Conservation (phyloP, 805 yeast genomes). For the Trichomonascus vanleenenianus region DNA sequence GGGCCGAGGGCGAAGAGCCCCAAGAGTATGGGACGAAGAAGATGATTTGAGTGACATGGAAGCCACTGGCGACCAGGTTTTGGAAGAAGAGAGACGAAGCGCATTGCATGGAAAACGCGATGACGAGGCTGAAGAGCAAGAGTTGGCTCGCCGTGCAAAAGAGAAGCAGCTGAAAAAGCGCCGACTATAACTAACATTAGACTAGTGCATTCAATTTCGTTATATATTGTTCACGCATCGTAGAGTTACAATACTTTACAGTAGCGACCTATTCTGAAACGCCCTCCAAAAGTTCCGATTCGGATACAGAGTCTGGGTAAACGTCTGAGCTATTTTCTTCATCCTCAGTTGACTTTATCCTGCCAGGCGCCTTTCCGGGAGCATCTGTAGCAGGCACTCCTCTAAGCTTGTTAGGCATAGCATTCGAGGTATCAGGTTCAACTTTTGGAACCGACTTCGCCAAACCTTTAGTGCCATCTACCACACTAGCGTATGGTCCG, state of each 20-base stretch:
- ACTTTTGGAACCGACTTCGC: too few species aligned
- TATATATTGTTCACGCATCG: background rate
- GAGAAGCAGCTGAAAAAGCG: slow-evolving; percentile 14
- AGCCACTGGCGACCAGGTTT: slow-evolving; percentile 83
- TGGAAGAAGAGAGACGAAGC: slow-evolving; percentile 73
- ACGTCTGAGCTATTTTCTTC: slow-evolving; percentile 7
- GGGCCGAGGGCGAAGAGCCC: slow-evolving; percentile 52
- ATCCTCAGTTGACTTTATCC: too few species aligned
- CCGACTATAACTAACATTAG: slow-evolving; percentile 22
- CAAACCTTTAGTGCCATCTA: too few species aligned
- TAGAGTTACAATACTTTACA: background rate
- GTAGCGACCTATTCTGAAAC: slow-evolving; percentile 2
- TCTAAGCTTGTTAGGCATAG: too few species aligned
- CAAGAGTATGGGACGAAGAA: slow-evolving; percentile 32
- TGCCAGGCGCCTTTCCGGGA: too few species aligned
- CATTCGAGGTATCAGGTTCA: too few species aligned
- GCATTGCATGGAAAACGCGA: slow-evolving; percentile 63
- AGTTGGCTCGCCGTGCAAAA: slow-evolving; percentile 14
- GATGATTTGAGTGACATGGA: slow-evolving; percentile 66
- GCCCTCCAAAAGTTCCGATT: slow-evolving; percentile 14
- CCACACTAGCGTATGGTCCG: too few species aligned
- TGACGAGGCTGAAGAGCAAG: slow-evolving; percentile 57
- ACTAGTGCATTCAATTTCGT: slow-evolving; percentile 3
- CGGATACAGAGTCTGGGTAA: slow-evolving; percentile 21
- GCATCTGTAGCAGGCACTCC: too few species aligned